Base-by-base conservation (phyloP, 2,329 filamentous ascomycete genomes). In the Aspergillus texensis region DNA sequence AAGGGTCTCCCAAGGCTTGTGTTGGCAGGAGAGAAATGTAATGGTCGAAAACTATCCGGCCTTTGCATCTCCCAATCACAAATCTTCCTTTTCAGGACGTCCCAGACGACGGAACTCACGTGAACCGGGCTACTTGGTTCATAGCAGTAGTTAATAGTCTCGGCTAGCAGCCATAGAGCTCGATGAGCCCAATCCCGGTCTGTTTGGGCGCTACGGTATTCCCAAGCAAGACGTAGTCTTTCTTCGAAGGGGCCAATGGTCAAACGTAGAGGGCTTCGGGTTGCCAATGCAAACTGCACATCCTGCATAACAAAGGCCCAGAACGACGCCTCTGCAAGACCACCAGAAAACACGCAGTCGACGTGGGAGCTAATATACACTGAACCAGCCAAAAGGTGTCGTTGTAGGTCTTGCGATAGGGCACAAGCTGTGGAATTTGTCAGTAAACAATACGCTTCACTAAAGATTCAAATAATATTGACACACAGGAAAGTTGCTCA, bases 301-400 rank as follows among this genome's bases (percentile, higher is more conserved):
- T 77, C 75, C 58, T 77, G 75, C 65, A 75, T 73, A 3, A 77
- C 74, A 54, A 75, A 77, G 12, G 74, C 69, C 75, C 75, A 77
- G 63, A 77, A 77, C 0, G 75, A 75, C 28, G 74, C 73, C 24
- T 75, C 74, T 1, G 74, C 71, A 21, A 77, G 72, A 9, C 73
- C 74, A 8, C 71, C 71, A 6, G 72, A 73, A 34, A 74, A 72
- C 2, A 74, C 74, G 48, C 72, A 76, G 61, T 74, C 74, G 2
- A 75, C 69, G 24, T 76, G 75, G 2, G 75, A 73, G 56, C 74
- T 73, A 56, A 77, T 72, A 57, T 76, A 77, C 12, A 77, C 75
- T 0, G 75, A 77, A 9, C 75, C 75, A 19, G 75, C 75, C 16
- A 76, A 68, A 36, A 77, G 72, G 58, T 77, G 75, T 28, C 73